Evolutionary conservation across 768 basidiomycete genomes (phyloP).

Genomic region (Psilocybe cyanescens): DNA sequence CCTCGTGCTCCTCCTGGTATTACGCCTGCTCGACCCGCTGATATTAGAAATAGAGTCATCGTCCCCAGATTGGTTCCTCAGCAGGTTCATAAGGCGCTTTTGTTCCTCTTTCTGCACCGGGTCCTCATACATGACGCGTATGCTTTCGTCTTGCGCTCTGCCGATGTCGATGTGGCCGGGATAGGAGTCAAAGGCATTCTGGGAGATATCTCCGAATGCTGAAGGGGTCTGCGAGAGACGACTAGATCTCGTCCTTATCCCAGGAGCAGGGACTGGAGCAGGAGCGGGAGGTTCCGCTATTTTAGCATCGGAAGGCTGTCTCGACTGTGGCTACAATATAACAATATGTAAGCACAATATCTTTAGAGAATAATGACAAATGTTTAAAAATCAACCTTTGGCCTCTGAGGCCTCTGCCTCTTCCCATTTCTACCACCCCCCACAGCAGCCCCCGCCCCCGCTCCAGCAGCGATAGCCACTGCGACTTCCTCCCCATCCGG

Average conservation of each 20-base stretch:
- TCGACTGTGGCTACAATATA: constrained; percentile 35
- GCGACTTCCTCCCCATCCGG: constrained; percentile 40
- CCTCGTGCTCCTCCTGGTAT: constrained; percentile 21
- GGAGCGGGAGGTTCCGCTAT: constrained; percentile 19
- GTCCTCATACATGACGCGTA: constrained; percentile 71
- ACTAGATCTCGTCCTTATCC: not conserved
- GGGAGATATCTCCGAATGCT: constrained; percentile 3
- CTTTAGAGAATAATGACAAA: not conserved
- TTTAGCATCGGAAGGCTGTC: constrained; percentile 39
- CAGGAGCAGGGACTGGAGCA: constrained; percentile 15
- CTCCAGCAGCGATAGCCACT: constrained; percentile 9
- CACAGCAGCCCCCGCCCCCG: constrained; percentile 5
- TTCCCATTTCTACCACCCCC: constrained; percentile 33
- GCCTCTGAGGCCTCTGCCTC: constrained; percentile 39
- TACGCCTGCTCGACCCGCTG: not conserved
- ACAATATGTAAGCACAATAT: not conserved
- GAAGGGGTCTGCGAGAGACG: constrained; percentile 3
- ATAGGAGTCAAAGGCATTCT: constrained; percentile 22
- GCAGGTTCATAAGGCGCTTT: constrained; percentile 56
- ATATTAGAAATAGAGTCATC: constrained; percentile 11
- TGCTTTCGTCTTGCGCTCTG: constrained; percentile 42
- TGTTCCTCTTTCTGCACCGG: constrained; percentile 64
- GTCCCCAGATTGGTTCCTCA: constrained; percentile 37
- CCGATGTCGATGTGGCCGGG: constrained; percentile 21
- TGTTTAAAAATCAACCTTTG: constrained; percentile 30